Percentiles rank a stretch among this genome's conserved stretches.
Conservation (phyloP, 345 rosid genomes). For the Dimocarpus longan region DNA sequence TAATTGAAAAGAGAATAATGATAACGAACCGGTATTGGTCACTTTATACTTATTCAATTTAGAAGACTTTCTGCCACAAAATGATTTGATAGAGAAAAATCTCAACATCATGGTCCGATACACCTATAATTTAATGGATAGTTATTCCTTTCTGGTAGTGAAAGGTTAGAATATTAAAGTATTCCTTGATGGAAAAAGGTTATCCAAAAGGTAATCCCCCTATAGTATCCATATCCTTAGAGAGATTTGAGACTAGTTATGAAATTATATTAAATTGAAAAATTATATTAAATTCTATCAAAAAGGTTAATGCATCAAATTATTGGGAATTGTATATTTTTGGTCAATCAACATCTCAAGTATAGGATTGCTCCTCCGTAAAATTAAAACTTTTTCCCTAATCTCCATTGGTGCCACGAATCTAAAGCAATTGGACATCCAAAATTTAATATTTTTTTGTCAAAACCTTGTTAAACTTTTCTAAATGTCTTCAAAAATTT, state of each 20-base stretch:
- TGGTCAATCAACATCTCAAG: conserved; percentile 15
- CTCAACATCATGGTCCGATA: conserved; percentile 26
- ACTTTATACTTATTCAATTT: conserved; percentile 8
- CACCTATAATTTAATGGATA: conserved; percentile 14
- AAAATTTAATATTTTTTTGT: background rate
- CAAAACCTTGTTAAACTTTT: background rate
- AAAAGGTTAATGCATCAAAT: conserved; percentile 20
- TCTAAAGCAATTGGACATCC: background rate
- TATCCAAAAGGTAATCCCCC: conserved; percentile 25
- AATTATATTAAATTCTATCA: too few species aligned
- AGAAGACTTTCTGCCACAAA: conserved; percentile 5
- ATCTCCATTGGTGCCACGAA: background rate
- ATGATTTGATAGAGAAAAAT: conserved; percentile 11
- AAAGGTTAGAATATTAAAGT: conserved; percentile 15
- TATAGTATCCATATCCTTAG: conserved; percentile 27
- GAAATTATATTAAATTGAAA: background rate
- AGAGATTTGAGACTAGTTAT: conserved; percentile 30
- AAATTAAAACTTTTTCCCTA: background rate
- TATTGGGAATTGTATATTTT: conserved; percentile 2
- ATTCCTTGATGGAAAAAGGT: conserved; percentile 15
- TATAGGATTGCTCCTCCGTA: background rate
- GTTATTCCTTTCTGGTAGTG: conserved; percentile 19
- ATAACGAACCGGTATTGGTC: conserved; percentile 8
- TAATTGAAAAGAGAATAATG: conserved; percentile 26
- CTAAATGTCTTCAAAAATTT: background rate